Evolutionary conservation across 2,329 filamentous ascomycete species (phyloP), one percentile per base, ranked within the genome.

Genomic region (Lecanoromycetidae sp.): DNA sequence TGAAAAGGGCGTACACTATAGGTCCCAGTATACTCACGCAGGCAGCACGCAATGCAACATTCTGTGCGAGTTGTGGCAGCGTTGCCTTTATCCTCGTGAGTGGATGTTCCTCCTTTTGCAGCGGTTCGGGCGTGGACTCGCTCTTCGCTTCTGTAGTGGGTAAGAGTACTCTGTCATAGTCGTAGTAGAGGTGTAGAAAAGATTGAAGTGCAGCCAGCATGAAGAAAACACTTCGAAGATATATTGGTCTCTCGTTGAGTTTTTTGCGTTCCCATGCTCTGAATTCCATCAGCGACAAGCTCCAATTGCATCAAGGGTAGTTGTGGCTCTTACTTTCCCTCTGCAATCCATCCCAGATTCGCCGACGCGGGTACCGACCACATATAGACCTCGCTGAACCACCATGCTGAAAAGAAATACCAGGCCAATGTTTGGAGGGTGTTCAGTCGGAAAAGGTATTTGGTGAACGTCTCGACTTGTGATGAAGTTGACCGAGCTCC

Each of bases 211-310:
- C 49, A 3, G 84, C 85, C 35, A 91, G 71, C 1, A 80, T 63
- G 3, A 80, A 60, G 54, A 91, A 76, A 57, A 84, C 79, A 50
- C 75, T 76, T 27, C 84, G 79, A 42, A 94, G 70, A 60, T 87
- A 91, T 22, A 96, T 74, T 1, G 87, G 82, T 54, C 84, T 77
- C 69, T 96, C 90, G 61, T 96, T 96, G 49, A 95, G 66, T 44
- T 79, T 74, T 17, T 82, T 74, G 29, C 87, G 76, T 61, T 91
- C 85, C 55, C 74, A 71, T 9, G 67, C 60, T 51, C 67, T 70
- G 37, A 49, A 2, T 20, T 25, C 27, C 23, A 23, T 50, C 25
- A 54, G 48, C 44, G 22, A 27, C 23, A 6, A 36, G n/a, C 9
- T 33, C 20, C 33, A 39, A 33, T 32, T 39, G 23, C 35, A 34